Evolutionary conservation across 2,329 filamentous ascomycete genomes (phyloP), one percentile per base, ranked within the genome.

Genomic region (Cryphonectria naterciae): DNA sequence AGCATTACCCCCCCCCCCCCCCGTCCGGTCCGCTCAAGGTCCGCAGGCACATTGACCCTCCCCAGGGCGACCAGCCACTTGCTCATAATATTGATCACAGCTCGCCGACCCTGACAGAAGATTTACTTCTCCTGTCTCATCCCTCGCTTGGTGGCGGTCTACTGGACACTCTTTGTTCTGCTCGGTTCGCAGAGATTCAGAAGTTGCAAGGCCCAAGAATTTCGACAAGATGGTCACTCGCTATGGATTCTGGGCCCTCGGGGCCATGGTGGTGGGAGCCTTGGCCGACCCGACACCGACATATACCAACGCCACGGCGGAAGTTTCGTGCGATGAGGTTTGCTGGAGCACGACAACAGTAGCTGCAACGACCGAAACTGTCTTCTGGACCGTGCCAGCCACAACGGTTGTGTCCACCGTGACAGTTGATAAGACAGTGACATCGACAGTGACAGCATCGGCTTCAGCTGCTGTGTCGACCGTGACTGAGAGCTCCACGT

Each of bases 291-390:
- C 54, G 56, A 41, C 56, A 35, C 52, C 67, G 17, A 37, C 62
- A 35, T 69, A 71, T 52, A 32, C 37, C 32, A 73, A 73, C 56
- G 63, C n/a, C 49, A 73, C 71, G 5, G 65, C 62, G 3, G 39
- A 69, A 25, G 39, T 46, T 37, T 35, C 56, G 22, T 73, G 69
- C 63, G 69, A 63, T 25, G 63, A 66, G 56, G 58, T 49, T 65
- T 72, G 71, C 61, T 73, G 71, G 69, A 71, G 68, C 43, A 73
- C 71, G 28, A 46, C 52, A 22, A 71, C 69, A 22, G 54, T 52
- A 10, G 62, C 61, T 46, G 39, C 37, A 15, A 43, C 37, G n/a
- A 43, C 61, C 22, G 61, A 28, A 17, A 28, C 61, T 28, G 61
- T 64, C 37, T 32, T 58, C 54, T 58, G 54, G 54, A 58, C 54